These are phyloP conservation scores for Tripterygium wilfordii DNA, from an alignment of 177 flowering plant genomes.

Conservation along the genomic window DNA sequence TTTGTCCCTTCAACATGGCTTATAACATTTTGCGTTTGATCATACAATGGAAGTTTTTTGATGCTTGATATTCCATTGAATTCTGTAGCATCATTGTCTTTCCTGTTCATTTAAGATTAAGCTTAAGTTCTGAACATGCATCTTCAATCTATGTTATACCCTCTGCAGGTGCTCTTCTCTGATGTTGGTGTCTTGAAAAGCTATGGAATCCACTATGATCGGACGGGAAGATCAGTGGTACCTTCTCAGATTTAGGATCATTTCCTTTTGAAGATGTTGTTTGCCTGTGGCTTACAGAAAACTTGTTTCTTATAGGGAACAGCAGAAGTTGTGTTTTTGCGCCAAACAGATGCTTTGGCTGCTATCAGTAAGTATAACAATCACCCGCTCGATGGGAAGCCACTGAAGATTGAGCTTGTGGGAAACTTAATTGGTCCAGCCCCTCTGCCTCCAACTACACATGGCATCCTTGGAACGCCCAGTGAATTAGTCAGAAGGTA, in stretches of 20 bases:
- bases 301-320: conserved; percentile 29
- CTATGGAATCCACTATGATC: conserved; percentile 50
- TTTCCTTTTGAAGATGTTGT: neutral
- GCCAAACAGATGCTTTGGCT: conserved; percentile 41
- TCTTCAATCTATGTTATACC: neutral
- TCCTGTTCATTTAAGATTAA: neutral
- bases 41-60: too few species aligned
- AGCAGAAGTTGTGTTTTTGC: conserved; percentile 39
- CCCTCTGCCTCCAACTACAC: conserved; percentile 12
- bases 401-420: conserved; percentile 53
- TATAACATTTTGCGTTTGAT: too few species aligned
- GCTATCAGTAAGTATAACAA: conserved; percentile 50
- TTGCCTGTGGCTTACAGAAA: conserved; percentile 1
- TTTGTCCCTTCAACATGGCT: too few species aligned
- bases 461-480: conserved; percentile 18
- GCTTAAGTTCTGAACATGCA: too few species aligned
- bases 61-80: neutral
- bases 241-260: neutral
- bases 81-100: neutral
- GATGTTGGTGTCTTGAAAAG: conserved; percentile 53
- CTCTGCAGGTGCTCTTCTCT: conserved; percentile 51
- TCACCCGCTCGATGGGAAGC: conserved; percentile 62
- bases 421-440: conserved; percentile 32
- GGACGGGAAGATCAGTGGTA: conserved; percentile 73
- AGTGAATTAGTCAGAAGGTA: conserved; percentile 20